Percentiles rank a stretch among this genome's conserved stretches.
Evolutionary conservation across 768 basidiomycete genomes (phyloP).

Genomic region (Rhodotorula taiwanensis): DNA sequence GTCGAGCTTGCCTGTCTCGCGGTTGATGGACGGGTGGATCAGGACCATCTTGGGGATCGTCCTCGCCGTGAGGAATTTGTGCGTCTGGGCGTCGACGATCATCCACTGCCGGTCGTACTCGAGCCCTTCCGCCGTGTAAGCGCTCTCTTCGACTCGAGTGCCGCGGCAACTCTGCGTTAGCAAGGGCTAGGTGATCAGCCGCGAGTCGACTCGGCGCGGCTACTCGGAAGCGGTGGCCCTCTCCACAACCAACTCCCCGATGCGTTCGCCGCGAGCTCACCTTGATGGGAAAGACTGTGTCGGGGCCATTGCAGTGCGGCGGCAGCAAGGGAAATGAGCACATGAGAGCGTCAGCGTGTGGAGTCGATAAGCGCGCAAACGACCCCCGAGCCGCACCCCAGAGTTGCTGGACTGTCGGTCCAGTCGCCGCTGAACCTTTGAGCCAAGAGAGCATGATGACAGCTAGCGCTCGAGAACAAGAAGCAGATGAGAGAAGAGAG

Average conservation of each 20-base stretch:
- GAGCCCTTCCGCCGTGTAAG: constrained; percentile 15
- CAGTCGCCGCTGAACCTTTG: background rate
- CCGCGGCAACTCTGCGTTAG: constrained; percentile 22
- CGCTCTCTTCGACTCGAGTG: background rate
- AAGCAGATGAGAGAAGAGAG: background rate
- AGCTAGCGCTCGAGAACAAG: background rate
- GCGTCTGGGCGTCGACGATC: constrained; percentile 28
- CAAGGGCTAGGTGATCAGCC: background rate
- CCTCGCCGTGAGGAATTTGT: constrained; percentile 34
- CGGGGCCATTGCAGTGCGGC: too few species aligned
- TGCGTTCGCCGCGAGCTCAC: too few species aligned
- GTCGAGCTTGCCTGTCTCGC: constrained; percentile 11
- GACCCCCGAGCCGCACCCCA: constrained; percentile 6
- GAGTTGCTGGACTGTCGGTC: constrained; percentile 12
- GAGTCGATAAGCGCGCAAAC: background rate
- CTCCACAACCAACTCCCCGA: too few species aligned
- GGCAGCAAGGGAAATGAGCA: too few species aligned
- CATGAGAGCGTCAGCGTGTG: too few species aligned
- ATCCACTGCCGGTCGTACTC: constrained; percentile 36
- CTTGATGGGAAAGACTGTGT: constrained; percentile 29
- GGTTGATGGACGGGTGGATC: constrained; percentile 24
- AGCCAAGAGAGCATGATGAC: constrained; percentile 10
- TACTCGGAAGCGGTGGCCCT: too few species aligned
- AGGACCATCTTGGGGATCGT: constrained; percentile 35
- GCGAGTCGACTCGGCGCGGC: background rate